phyloP scores from a whole-genome alignment of 257 asterid species.

The Ehretia macrophylla region DNA sequence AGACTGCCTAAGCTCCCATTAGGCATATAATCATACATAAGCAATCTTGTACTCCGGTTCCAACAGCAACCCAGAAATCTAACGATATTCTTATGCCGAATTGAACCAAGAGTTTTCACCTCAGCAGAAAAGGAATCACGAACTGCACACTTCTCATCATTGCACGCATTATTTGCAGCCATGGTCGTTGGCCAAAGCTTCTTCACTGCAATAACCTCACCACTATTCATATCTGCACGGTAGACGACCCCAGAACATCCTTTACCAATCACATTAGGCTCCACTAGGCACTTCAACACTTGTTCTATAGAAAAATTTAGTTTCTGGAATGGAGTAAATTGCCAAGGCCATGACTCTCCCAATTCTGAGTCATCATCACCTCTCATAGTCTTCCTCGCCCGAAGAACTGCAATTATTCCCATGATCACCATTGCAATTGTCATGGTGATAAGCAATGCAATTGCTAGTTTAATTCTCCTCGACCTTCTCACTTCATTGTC shows the following conservation, averaged over 20 bases:
- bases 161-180: conserved; percentile 19
- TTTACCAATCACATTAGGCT: conserved; percentile 41
- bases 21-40: conserved; percentile 49
- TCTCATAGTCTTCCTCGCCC: conserved; percentile 30
- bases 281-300: conserved; percentile 40
- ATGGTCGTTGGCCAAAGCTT: conserved; percentile 38
- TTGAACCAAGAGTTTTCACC: conserved; percentile 37
- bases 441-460: conserved; percentile 30
- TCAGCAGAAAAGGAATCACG: conserved; percentile 48
- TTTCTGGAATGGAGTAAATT: conserved; percentile 47
- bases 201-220: conserved; percentile 41
- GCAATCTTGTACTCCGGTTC: conserved; percentile 37
- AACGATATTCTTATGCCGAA: conserved; percentile 45
- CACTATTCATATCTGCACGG: conserved; percentile 34
- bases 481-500: conserved; percentile 25
- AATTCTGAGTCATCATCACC: conserved; percentile 40
- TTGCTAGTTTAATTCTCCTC: conserved; percentile 32
- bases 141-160: conserved; percentile 23
- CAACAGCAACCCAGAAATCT: conserved; percentile 45
- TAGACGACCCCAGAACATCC: conserved; percentile 49
- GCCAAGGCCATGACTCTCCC: conserved; percentile 50
- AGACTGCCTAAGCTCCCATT: conserved; percentile 47
- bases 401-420: conserved; percentile 33
- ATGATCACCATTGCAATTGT: conserved; percentile 38
- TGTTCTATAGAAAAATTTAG: conserved; percentile 36